Base-by-base conservation (phyloP, 768 basidiomycete species). In the Pholiota microspora region DNA sequence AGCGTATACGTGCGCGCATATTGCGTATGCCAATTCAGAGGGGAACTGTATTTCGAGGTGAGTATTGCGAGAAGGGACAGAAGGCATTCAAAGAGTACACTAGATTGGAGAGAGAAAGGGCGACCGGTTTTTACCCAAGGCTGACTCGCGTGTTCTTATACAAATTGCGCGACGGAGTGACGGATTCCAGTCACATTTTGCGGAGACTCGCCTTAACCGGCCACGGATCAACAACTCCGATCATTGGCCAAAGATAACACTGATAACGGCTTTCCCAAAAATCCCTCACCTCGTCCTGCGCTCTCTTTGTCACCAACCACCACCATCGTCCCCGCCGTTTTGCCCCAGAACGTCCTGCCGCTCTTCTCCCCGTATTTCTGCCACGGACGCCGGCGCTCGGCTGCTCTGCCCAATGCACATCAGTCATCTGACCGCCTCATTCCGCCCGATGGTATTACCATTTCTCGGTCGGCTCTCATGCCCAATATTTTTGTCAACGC, bases 1-100 rank as follows among this genome's bases (percentile, higher is more conserved):
- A 5, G 80, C 77, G 63, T 85, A 91, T 31, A 94, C 73, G 52
- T 88, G 78, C 0, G 85, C 81, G 60, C 89, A 92, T 56, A 94
- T 85, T 27, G 83, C 72, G 54, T 81, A 81, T 52, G 90, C 78
- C 13, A 94, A 69, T 63, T 93, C 91, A 7, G 84, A 76, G 6
- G 90, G 91, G 67, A 80, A 90, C 57, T 79, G 76, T 36, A 76
- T 68, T 23, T 42, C 18, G 21, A 42, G 16, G 18, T 42, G 40
- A 42, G 40, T 21, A 23, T 42, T n/a, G 4, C 9, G 7, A 36
- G 35, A 12, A 13, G 35, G 18, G 18, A 36, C 40, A 9, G 40
- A 23, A 23, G 40, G 21, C 40, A 42, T 42, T 42, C 40, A 42
- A 42, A 42, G 40, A 23, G 21, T 18, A 23, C 40, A 42, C 18